These are phyloP conservation scores for Gomphus sp. DNA, from an alignment of 1,284 basidiomycete species.

Conservation along the genomic window DNA sequence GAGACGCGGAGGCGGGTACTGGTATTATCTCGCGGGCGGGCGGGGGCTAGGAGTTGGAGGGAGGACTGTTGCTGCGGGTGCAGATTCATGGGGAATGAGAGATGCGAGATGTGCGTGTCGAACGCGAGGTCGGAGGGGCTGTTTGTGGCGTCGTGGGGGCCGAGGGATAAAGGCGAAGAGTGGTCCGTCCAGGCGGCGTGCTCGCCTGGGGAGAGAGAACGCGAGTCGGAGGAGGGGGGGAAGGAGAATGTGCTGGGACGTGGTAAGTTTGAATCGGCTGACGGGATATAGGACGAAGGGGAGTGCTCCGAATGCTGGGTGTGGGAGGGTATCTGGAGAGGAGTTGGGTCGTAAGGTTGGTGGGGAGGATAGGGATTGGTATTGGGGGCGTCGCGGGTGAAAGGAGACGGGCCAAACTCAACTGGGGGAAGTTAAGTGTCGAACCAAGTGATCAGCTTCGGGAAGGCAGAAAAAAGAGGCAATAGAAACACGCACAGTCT, in stretches of 20 bases:
- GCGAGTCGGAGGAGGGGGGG: not conserved
- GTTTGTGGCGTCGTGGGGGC: not conserved
- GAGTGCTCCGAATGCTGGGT: not conserved
- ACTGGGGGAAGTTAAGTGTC: not conserved
- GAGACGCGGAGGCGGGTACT: not conserved
- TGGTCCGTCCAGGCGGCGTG: conserved; percentile 4
- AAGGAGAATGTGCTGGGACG: not conserved
- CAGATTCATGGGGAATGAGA: not conserved
- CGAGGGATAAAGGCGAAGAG: conserved; percentile 1
- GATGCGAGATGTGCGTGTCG: not conserved
- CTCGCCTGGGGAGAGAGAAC: not conserved
- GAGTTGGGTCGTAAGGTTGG: not conserved
- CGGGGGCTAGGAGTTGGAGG: not conserved
- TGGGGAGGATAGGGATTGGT: not conserved
- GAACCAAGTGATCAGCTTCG: too few relatives aligned
- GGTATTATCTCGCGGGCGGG: not conserved
- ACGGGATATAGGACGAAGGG: conserved; percentile 1
- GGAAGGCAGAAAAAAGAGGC: too few relatives aligned
- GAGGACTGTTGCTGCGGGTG: not conserved
- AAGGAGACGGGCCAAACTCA: conserved; percentile 2
- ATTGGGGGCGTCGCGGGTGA: not conserved
- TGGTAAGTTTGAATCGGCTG: not conserved
- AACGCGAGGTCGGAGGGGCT: not conserved
- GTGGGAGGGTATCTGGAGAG: conserved; percentile 1
- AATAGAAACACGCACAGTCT: not conserved